Percentiles rank a stretch among this genome's conserved stretches.
phyloP scores from a whole-genome alignment of 2,329 filamentous ascomycete genomes.

The Leptographium radiaticola region DNA sequence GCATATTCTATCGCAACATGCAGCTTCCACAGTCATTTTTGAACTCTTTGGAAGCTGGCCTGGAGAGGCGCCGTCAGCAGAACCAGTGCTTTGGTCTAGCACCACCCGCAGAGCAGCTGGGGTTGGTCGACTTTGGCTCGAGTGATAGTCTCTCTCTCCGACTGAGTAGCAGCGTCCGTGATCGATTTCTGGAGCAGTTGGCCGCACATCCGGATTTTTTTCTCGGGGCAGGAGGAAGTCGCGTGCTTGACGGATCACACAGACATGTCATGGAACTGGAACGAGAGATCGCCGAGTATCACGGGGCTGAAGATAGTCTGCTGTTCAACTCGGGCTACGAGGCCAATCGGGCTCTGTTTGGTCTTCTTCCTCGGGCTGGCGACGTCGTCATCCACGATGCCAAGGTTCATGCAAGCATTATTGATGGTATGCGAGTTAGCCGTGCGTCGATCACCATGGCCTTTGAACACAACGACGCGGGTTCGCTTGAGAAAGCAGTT shows the following conservation, averaged over 20 bases:
- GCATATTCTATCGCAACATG: neutral
- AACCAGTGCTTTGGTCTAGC: neutral
- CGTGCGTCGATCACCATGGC: neutral
- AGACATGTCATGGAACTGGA: neutral
- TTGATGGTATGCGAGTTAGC: neutral
- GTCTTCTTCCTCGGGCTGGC: neutral
- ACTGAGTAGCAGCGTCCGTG: neutral
- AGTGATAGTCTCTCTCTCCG: neutral
- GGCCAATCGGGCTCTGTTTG: neutral
- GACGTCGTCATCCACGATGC: neutral
- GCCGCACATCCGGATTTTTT: neutral
- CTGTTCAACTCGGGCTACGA: neutral
- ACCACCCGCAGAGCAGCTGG: neutral
- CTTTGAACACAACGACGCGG: neutral
- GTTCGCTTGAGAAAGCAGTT: neutral
- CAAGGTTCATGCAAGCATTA: neutral
- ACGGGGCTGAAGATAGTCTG: neutral
- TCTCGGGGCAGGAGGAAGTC: neutral
- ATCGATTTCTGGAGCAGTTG: neutral
- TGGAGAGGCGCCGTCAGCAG: neutral
- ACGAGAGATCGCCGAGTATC: neutral
- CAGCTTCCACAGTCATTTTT: neutral
- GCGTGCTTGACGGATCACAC: neutral
- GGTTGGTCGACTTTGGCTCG: neutral
- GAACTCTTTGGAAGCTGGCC: neutral